Evolutionary conservation across 805 yeast genomes (phyloP).

Genomic region (Candida mattraensis): DNA sequence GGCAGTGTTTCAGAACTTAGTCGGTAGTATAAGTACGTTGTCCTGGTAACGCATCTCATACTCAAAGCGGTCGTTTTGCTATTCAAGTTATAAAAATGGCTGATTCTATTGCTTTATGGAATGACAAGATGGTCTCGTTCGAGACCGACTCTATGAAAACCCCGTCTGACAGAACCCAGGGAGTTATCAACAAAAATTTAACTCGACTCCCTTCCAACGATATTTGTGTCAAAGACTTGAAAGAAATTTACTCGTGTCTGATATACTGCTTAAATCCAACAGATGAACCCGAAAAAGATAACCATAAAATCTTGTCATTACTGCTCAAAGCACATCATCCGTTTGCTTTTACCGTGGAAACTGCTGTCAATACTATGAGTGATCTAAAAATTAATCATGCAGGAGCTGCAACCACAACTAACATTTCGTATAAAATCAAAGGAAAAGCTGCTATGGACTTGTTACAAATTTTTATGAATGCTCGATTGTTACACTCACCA

Average conservation of each 20-base stretch:
- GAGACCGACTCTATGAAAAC: too few relatives aligned
- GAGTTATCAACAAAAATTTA: conserved; percentile 18
- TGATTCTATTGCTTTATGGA: too few relatives aligned
- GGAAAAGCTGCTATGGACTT: conserved; percentile 46
- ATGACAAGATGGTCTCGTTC: too few relatives aligned
- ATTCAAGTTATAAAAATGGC: too few relatives aligned
- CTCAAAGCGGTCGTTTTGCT: too few relatives aligned
- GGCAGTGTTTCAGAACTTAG: too few relatives aligned
- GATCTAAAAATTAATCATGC: conserved; percentile 48
- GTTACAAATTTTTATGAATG: conserved; percentile 52
- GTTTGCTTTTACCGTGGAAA: conserved; percentile 50
- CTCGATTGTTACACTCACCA: conserved; percentile 72
- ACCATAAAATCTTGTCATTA: conserved; percentile 11
- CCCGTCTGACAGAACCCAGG: conserved; percentile 12
- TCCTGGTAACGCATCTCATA: too few relatives aligned
- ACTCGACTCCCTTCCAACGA: conserved; percentile 51
- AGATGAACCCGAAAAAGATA: conserved; percentile 25
- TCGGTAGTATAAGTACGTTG: too few relatives aligned
- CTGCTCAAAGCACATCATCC: conserved; percentile 37
- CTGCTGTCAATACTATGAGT: conserved; percentile 54
- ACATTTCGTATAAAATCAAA: conserved; percentile 54
- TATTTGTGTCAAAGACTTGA: conserved; percentile 55
- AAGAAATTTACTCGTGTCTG: conserved; percentile 56
- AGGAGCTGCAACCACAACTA: conserved; percentile 49
- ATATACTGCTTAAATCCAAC: conserved; percentile 42